Evolutionary conservation across 1,284 basidiomycete species (phyloP).

Genomic region (Marasmius tenuissimus): DNA sequence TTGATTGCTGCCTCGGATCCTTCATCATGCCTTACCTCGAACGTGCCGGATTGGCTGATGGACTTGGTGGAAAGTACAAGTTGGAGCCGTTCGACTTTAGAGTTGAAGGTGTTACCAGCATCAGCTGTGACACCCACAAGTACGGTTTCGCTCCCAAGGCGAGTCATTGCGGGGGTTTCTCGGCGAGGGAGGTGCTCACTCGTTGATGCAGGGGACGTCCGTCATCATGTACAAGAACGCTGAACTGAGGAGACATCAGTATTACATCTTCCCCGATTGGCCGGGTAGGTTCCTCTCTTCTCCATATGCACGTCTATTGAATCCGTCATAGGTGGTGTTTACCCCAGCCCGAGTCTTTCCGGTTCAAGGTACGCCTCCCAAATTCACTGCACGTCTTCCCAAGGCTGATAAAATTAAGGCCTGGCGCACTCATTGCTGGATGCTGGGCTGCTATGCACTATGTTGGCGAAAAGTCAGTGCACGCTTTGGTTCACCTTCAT

Average conservation of each 20-base stretch:
- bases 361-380: constrained; percentile 71
- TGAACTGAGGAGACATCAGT: constrained; percentile 77
- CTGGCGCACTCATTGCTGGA: constrained; percentile 91
- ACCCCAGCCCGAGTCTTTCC: constrained; percentile 84
- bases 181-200: constrained; percentile 1
- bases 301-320: constrained; percentile 4
- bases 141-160: constrained; percentile 86
- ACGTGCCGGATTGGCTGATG: constrained; percentile 49
- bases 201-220: constrained; percentile 70
- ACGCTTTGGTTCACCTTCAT: background rate
- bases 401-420: constrained; percentile 44
- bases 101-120: constrained; percentile 86
- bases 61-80: constrained; percentile 48
- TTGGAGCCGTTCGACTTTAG: constrained; percentile 81
- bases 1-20: constrained; percentile 91
- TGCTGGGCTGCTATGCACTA: constrained; percentile 96
- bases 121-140: constrained; percentile 94
- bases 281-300: constrained; percentile 43
- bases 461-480: constrained; percentile 77
- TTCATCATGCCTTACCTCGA: constrained; percentile 93
- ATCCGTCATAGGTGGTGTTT: constrained; percentile 60
- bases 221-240: constrained; percentile 89
- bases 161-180: background rate
- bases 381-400: background rate
- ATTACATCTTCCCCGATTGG: constrained; percentile 84